Percentiles rank a stretch among this genome's conserved stretches.
These are phyloP conservation scores for Pseudonitzschia delicatissima DNA, from an alignment of 108 stramenopile genomes.

Conservation along the genomic window DNA sequence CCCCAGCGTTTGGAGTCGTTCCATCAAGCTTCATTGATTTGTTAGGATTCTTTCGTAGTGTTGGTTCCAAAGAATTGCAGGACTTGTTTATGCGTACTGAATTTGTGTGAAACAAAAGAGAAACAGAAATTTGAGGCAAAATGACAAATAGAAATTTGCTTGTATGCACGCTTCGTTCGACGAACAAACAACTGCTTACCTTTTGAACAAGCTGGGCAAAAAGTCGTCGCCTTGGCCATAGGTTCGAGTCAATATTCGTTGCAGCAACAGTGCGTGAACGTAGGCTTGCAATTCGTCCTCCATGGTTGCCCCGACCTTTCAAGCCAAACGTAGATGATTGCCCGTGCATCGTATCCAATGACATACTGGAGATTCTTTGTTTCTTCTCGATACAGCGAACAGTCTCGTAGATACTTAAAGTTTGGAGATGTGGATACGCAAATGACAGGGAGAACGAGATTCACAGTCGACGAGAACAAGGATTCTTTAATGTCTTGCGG, in stretches of 20 bases:
- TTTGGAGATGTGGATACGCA: constrained; percentile 6
- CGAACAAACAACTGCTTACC: not conserved
- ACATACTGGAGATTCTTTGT: constrained; percentile 2
- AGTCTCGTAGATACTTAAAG: constrained; percentile 5
- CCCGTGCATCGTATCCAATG: constrained; percentile 4
- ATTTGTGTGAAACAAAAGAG: constrained; percentile 7
- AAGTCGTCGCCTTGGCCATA: no score
- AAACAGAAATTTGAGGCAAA: not conserved
- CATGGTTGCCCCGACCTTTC: constrained; percentile 37
- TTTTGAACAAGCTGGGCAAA: constrained; percentile 16
- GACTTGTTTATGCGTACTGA: constrained; percentile 9
- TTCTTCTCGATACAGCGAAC: constrained; percentile 10
- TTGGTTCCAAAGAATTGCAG: constrained; percentile 13
- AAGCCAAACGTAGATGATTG: constrained; percentile 42
- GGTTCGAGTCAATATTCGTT: no score
- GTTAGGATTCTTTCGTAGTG: constrained; percentile 3
- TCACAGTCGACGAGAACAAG: constrained; percentile 22
- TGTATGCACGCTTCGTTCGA: no score
- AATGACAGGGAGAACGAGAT: constrained; percentile 28
- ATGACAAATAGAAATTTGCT: not conserved
- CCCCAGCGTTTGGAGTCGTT: constrained; percentile 41
- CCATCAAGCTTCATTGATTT: constrained; percentile 12
- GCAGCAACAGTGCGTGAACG: constrained; percentile 54
- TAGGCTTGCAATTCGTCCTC: constrained; percentile 61
- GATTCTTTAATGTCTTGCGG: constrained; percentile 36